These are phyloP conservation scores for Stemphylium vesicarium DNA, from an alignment of 2,329 filamentous ascomycete species.

Conservation along the genomic window DNA sequence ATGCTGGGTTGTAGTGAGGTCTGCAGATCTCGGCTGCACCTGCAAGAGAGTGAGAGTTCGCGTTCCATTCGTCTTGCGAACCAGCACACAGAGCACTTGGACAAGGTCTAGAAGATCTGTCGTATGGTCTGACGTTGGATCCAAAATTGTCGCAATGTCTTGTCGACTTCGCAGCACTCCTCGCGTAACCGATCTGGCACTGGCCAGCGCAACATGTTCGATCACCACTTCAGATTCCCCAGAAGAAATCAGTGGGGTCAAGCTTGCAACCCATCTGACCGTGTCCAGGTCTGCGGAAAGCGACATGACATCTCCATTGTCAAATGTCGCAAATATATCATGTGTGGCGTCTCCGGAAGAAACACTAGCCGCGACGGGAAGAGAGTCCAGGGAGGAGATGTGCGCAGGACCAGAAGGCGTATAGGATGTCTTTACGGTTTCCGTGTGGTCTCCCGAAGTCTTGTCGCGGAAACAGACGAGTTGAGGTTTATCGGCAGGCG, in stretches of 20 bases:
- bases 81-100: constrained; percentile 44
- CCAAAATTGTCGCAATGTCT: constrained; percentile 52
- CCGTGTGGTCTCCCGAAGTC: constrained; percentile 40
- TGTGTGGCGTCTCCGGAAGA: constrained; percentile 31
- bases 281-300: constrained; percentile 61
- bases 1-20: constrained; percentile 36
- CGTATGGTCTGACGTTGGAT: constrained; percentile 32
- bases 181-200: constrained; percentile 49
- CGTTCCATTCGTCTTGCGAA: constrained; percentile 23
- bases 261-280: constrained; percentile 41
- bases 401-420: constrained; percentile 32
- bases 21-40: constrained; percentile 39
- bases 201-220: constrained; percentile 43
- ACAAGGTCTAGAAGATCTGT: constrained; percentile 45
- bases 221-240: constrained; percentile 29
- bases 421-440: constrained; percentile 44
- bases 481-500: constrained; percentile 55
- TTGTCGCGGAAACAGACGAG: constrained; percentile 63
- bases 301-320: constrained; percentile 66
- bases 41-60: constrained; percentile 37
- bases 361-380: constrained; percentile 33
- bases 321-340: constrained; percentile 64
- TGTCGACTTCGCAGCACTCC: constrained; percentile 54
- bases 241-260: constrained; percentile 25
- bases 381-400: constrained; percentile 40